phyloP scores from a whole-genome alignment of 108 stramenopile genomes.

The Cyclostephanos tholiformis region DNA sequence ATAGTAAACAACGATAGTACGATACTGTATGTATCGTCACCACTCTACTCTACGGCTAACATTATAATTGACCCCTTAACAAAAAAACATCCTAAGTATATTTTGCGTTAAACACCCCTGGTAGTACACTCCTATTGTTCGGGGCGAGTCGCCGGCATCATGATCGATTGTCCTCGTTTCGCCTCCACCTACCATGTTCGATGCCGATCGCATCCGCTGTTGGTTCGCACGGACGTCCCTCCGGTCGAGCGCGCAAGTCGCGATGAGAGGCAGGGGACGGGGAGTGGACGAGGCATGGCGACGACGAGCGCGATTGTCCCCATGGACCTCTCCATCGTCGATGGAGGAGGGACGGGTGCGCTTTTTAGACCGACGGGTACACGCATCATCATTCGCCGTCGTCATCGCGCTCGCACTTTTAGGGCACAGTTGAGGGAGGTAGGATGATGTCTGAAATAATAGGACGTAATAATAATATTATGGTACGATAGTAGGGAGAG shows the following conservation, averaged over 20 bases:
- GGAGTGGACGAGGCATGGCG: background rate
- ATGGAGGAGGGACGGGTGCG: constrained; percentile 5
- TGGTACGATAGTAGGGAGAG: too few species aligned
- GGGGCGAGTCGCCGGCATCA: background rate
- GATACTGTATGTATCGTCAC: too few species aligned
- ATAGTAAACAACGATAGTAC: too few species aligned
- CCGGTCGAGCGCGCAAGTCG: constrained; percentile 9
- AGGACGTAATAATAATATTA: too few species aligned
- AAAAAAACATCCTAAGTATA: too few species aligned
- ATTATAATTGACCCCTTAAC: too few species aligned
- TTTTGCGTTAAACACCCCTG: too few species aligned
- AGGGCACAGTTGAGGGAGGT: too few species aligned
- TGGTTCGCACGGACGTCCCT: background rate
- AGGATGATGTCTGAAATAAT: too few species aligned
- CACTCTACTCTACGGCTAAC: too few species aligned
- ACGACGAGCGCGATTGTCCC: background rate
- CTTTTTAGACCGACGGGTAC: background rate
- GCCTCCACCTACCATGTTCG: background rate
- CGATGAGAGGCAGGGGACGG: constrained; percentile 5
- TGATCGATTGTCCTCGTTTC: background rate
- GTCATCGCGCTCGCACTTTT: too few species aligned
- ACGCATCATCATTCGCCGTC: too few species aligned
- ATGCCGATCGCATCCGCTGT: background rate
- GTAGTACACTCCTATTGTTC: background rate
- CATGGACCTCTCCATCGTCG: background rate